Evolutionary conservation across 208 protist species (phyloP).

Genomic region (Trypanosoma cruzi): DNA sequence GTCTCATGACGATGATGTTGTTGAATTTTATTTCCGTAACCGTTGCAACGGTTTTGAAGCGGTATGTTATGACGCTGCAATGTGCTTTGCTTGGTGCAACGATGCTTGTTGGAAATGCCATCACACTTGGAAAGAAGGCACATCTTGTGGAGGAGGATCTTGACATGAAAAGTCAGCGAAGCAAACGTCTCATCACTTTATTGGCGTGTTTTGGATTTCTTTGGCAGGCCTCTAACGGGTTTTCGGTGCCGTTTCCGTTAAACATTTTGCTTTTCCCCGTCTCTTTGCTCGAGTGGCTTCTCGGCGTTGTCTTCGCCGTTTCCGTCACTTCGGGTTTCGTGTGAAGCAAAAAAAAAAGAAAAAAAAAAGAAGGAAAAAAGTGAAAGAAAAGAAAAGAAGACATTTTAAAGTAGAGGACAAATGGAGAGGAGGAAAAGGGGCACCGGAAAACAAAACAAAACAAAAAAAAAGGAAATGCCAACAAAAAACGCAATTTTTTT

Average conservation of each 20-base stretch:
- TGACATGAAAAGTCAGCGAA: constrained; percentile 39
- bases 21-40: constrained; percentile 36
- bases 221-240: constrained; percentile 65
- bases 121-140: constrained; percentile 40
- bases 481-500: too few species aligned
- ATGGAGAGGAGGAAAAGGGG: too few species aligned
- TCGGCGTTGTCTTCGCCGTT: constrained; percentile 25
- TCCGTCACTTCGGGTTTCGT: too few species aligned
- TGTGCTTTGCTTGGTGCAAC: constrained; percentile 57
- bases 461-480: too few species aligned
- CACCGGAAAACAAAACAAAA: too few species aligned
- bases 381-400: too few species aligned
- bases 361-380: too few species aligned
- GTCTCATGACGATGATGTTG: constrained; percentile 32
- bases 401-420: too few species aligned
- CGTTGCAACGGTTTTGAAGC: constrained; percentile 39
- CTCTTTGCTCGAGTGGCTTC: constrained; percentile 48
- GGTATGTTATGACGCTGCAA: constrained; percentile 55
- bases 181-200: constrained; percentile 41
- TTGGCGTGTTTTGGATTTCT: constrained; percentile 68
- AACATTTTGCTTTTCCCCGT: constrained; percentile 75
- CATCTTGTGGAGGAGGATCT: constrained; percentile 47
- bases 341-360: too few species aligned
- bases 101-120: constrained; percentile 48
- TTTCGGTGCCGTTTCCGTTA: constrained; percentile 74